Evolutionary conservation across 2,329 filamentous ascomycete species (phyloP), one percentile per base, ranked within the genome.

Genomic region (Exophiala mesophila): DNA sequence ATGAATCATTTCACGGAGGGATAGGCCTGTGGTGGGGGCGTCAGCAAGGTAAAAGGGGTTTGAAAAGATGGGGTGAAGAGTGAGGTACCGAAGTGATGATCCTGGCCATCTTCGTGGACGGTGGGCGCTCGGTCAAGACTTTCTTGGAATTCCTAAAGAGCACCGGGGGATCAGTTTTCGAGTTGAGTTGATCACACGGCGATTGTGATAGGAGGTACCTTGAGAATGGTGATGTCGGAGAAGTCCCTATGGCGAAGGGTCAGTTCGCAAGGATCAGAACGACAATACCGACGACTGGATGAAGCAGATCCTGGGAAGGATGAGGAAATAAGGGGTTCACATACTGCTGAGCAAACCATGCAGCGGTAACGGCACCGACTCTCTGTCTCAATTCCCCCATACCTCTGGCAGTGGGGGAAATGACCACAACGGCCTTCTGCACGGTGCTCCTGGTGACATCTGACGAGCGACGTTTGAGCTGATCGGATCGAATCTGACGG

Each of bases 361-460:
- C 90, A 56, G 82, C 85, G 3, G 90, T 96, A 12, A 98, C 89
- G 21, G 95, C 82, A 36, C 85, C 85, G 51, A 98, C 70, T 54
- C 92, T 83, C 66, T 97, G 87, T 57, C 90, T 82, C 61, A 98
- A 70, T 69, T 92, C 85, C 42, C 88, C 89, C 64, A 98, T 94
- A 58, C 81, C 81, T 59, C 92, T 85, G 6, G 92, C 92, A 50
- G 80, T 88, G 64, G 96, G 87, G 41, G 87, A 88, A 55, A 98
- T 88, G 41, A 95, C 88, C 33, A 98, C 90, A 3, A 98, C 88
- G 10, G 90, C 92, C 70, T 98, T 98, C 63, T 98, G 92, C 30
- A 98, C 92, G 1, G 92, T 96, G 47, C 88, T 95, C 49, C 92
- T 78, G n/a, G 92, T 98, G 38, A 98, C 92, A 44, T 97, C 90